Evolutionary conservation across 2,329 filamentous ascomycete genomes (phyloP), one percentile per base, ranked within the genome.

Genomic region (Talaromyces sp.): DNA sequence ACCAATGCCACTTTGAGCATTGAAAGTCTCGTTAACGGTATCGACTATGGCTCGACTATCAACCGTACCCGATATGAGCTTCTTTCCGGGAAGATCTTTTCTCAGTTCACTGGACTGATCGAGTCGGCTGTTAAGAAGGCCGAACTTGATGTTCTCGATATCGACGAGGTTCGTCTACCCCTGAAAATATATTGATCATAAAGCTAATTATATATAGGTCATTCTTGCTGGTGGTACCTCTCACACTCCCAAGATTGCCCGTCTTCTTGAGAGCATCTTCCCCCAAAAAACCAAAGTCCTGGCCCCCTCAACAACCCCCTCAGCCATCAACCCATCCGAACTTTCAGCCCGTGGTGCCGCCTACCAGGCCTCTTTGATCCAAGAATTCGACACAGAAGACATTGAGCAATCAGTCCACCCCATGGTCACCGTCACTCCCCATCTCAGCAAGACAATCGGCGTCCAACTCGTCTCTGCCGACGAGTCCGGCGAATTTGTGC

Each of bases 391-490:
- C 73, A 85, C 88, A 71, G 89, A 92, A 70, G 94, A 98, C 76
- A 96, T 99, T 72, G 91, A 96, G 77, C 93, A 97, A 84, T 96
- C 92, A 68, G 96, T 93, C 58, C 94, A 99, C 83, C 90, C 95
- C 61, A 92, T 93, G 76, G 93, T 99, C 69, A 97, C 94, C 38
- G 94, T 93, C 17, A 93, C 96, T 61, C 92, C 93, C 72, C 95
- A 99, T 82, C 89, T 96, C 69, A 85, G 88, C 72, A 91, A 93
- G 76, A 91, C 94, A 68, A 91, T 99, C 69, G 95, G 95, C 77
- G 90, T 98, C 62, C 85, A 96, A 69, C 87, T 89, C 71, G 81
- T 87, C 65, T 71, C 72, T 11, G 65, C 68, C 43, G 84, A 82
- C 47, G 83, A 68, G 54, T 73, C 88, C 58, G 84, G 84, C 58